A percentile compares a stretch with the other conserved stretches of the same genome.
Evolutionary conservation across 805 yeast genomes (phyloP).

Genomic region (Limtongozyma cylindracea): DNA sequence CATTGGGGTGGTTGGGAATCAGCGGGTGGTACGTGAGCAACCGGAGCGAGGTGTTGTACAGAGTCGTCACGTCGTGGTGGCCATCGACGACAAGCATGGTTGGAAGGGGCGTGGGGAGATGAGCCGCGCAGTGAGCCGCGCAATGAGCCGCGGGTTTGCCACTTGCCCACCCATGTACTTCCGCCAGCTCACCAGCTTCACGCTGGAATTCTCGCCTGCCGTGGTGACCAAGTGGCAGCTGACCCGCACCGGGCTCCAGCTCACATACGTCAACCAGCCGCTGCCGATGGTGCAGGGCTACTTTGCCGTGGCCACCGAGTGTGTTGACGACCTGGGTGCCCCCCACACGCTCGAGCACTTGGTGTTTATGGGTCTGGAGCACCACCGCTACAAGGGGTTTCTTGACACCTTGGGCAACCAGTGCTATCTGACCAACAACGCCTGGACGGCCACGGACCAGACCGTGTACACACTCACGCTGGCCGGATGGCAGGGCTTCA

Average conservation of each 20-base stretch:
- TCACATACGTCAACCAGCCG: conserved; percentile 51
- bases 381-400: conserved; percentile 78
- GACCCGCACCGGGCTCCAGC: conserved; percentile 54
- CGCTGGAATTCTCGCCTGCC: conserved; percentile 56
- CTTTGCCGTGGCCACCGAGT: conserved; percentile 90
- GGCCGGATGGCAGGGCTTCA: conserved; percentile 95
- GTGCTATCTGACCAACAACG: conserved; percentile 72
- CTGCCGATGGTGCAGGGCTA: conserved; percentile 85
- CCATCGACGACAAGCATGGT: no score
- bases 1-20: conserved; percentile 49
- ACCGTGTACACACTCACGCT: conserved; percentile 79
- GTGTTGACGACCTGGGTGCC: conserved; percentile 63
- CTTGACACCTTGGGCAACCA: conserved; percentile 70
- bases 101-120: no score
- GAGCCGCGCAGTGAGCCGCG: no score
- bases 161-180: no score
- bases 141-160: no score
- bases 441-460: conserved; percentile 93
- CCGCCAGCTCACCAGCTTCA: conserved; percentile 24
- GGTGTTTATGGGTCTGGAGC: conserved; percentile 80
- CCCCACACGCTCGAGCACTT: conserved; percentile 94
- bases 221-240: conserved; percentile 57
- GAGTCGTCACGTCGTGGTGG: no score
- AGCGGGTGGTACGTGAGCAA: conserved; percentile 41
- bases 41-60: no score